A percentile compares a stretch with the other conserved stretches of the same genome.
Conservation (phyloP, 1,284 basidiomycete genomes). For the Ceratobasidium sp. region DNA sequence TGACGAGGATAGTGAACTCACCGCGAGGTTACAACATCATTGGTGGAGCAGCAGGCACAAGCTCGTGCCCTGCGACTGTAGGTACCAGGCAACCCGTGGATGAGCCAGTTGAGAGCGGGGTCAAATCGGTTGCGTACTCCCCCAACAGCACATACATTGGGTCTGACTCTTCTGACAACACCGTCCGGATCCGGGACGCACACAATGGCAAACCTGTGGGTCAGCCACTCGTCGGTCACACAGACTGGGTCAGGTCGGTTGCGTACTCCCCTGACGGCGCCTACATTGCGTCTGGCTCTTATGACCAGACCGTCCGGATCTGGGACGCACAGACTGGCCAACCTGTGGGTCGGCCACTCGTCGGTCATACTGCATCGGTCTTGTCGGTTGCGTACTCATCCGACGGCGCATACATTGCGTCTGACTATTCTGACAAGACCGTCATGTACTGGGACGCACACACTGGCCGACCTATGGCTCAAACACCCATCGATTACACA, state of each 20-base stretch:
- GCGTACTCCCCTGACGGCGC: neutral
- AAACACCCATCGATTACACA: too few relatives aligned
- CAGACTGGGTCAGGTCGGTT: neutral
- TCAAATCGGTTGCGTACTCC: slow-evolving; percentile 22
- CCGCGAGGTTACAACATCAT: too few relatives aligned
- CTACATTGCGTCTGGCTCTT: neutral
- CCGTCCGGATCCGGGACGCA: slow-evolving; percentile 9
- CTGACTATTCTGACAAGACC: too few relatives aligned
- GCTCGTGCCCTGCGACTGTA: too few relatives aligned
- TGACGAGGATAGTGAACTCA: too few relatives aligned
- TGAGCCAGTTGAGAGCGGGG: neutral
- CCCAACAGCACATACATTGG: slow-evolving; percentile 11
- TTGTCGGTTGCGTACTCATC: neutral
- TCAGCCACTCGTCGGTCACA: neutral
- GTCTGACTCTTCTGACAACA: slow-evolving; percentile 6
- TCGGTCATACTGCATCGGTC: neutral
- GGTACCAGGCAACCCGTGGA: too few relatives aligned
- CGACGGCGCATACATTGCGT: neutral
- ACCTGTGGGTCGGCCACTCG: neutral
- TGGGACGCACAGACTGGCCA: neutral
- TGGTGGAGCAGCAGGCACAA: too few relatives aligned
- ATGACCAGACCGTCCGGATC: neutral
- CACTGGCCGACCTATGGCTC: too few relatives aligned
- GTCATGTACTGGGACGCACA: too few relatives aligned
- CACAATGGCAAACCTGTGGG: neutral